Evolutionary conservation across 1,139 yeast genomes (phyloP), one percentile per base, ranked within the genome.

Genomic region (Zygoascus sp.): DNA sequence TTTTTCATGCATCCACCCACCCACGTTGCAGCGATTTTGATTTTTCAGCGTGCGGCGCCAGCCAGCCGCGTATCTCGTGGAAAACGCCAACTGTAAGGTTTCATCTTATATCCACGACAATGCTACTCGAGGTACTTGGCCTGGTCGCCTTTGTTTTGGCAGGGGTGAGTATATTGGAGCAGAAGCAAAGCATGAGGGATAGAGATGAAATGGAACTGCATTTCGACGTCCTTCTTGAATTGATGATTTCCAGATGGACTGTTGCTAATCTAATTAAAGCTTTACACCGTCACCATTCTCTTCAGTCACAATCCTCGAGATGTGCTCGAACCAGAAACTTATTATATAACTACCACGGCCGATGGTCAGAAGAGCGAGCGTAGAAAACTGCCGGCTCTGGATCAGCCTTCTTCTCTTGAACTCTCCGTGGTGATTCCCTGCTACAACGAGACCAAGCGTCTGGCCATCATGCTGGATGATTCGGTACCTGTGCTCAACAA

Each of bases 351-450:
- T 8, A 43, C 50, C n/a, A 37, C 28, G 2, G 3, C 36, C 30
- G 46, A 21, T 2, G 38, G 37, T n/a, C 13, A 16, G 11, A 36
- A 35, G 16, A 19, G 44, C 15, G 23, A 15, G 21, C 7, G 11
- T n/a, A 6, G 15, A 28, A 42, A 35, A 19, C 36, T 42, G 9
- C 34, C 42, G 7, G 19, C 21, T 16, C 11, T 53, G 34, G 54
- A 55, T 9, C 44, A 30, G 16, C 50, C 42, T n/a, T 44, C 54
- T 2, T 48, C 50, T 25, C 27, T 57, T 20, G 55, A 54, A 28
- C 44, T 90, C 42, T 80, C 94, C 32, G 82, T 92, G 25, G 88
- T 94, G 11, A 77, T 92, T 15, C 98, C 98, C 8, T 89, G 97
- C 62, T 92, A 77, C 63, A 92, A 92, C 63, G 98, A 92, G 66